Conservation (phyloP, 257 asterid genomes). For the Nicotiana attenuata region DNA sequence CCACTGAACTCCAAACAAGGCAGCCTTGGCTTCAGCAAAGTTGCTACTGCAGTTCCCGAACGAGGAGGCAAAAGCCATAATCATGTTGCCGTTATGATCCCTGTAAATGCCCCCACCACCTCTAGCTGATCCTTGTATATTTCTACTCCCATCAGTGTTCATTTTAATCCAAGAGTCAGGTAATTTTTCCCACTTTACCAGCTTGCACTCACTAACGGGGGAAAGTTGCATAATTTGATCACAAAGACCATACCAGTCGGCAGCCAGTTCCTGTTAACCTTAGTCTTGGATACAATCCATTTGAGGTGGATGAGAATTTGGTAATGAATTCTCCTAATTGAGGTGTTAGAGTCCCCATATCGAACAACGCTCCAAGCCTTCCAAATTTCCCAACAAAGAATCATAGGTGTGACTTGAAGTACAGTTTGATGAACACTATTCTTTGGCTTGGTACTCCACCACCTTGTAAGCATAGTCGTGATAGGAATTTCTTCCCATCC, state of each 20-base stretch:
- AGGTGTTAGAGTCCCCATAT: not conserved
- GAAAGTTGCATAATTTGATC: too few species aligned
- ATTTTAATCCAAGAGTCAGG: not conserved
- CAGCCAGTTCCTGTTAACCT: too few species aligned
- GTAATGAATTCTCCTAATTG: not conserved
- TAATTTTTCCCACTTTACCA: not conserved
- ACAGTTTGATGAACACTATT: not conserved
- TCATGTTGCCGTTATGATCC: not conserved
- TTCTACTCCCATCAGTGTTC: not conserved
- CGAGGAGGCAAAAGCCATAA: not conserved
- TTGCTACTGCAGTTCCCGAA: not conserved
- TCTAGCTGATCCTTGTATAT: not conserved
- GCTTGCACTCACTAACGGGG: too few species aligned
- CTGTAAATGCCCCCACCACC: not conserved
- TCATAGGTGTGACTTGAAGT: not conserved
- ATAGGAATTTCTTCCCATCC: not conserved
- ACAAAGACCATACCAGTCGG: too few species aligned
- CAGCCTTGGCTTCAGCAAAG: not conserved
- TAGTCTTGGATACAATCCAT: not conserved
- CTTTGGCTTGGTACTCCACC: not conserved
- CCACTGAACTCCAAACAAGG: not conserved
- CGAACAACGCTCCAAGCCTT: not conserved
- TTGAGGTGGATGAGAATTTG: not conserved
- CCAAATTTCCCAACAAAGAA: not conserved
- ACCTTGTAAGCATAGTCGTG: not conserved